Evolutionary conservation across 106 monocot genomes (phyloP), one percentile per base, ranked within the genome.

Genomic region (Dactylorhiza incarnata): DNA sequence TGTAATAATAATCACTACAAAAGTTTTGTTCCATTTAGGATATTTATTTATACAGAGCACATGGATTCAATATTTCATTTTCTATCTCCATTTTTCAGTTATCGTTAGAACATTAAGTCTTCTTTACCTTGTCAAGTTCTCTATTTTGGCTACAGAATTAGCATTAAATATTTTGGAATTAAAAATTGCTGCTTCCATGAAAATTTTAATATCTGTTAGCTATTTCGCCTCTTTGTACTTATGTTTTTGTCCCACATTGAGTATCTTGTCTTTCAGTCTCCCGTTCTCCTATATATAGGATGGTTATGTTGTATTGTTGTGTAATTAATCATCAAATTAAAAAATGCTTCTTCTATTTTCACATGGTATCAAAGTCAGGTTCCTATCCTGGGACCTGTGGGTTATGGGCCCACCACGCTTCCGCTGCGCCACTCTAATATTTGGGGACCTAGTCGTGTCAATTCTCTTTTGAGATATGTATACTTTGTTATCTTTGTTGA

Each of bases 371-470:
- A 89, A 79, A 89, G 89, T 81, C 86, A 86, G 89, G 89, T 89
- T 89, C 84, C 86, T 86, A 89, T 89, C 89, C 89, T 89, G 86
- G 83, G 89, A 84, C 86, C 86, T 86, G 89, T 89, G 89, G 86
- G 89, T 89, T 89, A 89, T 89, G 89, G 86, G 89, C 89, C 89
- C 89, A 89, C 89, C 89, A 89, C 86, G 84, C 89, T 89, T 89
- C 86, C 86, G 89, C 89, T 89, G 86, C 89, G 84, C 89, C 89
- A 89, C 89, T 89, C 85, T 89, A 37, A 37, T 37, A 37, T 37
- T 37, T 37, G 37, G 37, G 37, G 37, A 37, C 37, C 37, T 37
- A 37, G 3, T n/a, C n/a, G n/a, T n/a, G 37, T 37, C 37, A 37
- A 37, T 37, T 37, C 37, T 37, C 37, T 37, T 37, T 37, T 37